Evolutionary conservation across 2,329 filamentous ascomycete species (phyloP), one percentile per base, ranked within the genome.

Genomic region (Alternaria solani): DNA sequence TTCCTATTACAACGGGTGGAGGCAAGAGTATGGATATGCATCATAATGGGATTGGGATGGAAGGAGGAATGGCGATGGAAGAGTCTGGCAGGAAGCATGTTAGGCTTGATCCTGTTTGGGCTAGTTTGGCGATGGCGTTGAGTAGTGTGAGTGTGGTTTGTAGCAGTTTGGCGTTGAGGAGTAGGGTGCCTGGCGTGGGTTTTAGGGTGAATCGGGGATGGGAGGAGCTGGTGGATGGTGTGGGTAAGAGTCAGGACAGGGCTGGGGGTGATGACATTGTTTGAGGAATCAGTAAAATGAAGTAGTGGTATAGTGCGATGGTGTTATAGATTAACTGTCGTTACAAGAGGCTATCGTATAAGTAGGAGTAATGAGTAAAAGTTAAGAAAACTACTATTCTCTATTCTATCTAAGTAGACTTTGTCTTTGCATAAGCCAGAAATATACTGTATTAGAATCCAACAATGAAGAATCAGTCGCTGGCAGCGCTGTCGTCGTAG

Each of bases 141-240:
- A 97, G 93, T 78, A 94, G 91, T 77, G 89, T 97, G 67, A 95
- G 91, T 72, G 94, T 98, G 46, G 91, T 97, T 51, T 80, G 87
- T 73, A 96, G 93, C 76, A 94, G 91, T 80, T 79, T 97, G 71
- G 84, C 88, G 51, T 78, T 97, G 80, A 86, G 89, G 74, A 84
- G 78, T 55, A 69, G 62, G 54, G 55, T 82, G 38, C 79, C 78
- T 4, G 75, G 76, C n/a, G 62, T 85, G 23, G 83, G 82, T 9
- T 85, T 84, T 53, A 74, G 65, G 64, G 73, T 41, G 9, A 23
- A 28, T 2, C 38, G 23, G 18, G 36, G 16, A 23, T 44, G 41
- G 26, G 51, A 62, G 2, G 39, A 11, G 7, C 7, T 20, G 14
- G 39, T 55, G 5, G 39, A 53, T 43, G 54, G 18, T 26, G 28